Evolutionary conservation across 106 monocot genomes (phyloP).

Genomic region (Acanthochlamys bracteata): DNA sequence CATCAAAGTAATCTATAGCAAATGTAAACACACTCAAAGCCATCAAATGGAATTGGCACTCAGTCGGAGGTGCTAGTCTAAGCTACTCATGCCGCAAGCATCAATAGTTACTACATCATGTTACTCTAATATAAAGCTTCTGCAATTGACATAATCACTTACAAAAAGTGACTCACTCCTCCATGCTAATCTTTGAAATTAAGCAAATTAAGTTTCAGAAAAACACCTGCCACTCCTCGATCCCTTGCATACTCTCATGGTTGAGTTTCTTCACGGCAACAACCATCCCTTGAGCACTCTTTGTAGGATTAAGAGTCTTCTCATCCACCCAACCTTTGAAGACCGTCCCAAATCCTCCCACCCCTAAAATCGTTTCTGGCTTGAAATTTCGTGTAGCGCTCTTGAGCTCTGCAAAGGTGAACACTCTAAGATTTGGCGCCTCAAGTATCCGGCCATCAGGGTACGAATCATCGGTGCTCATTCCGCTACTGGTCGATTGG

Average conservation of each 20-base stretch:
- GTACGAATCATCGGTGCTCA: slow-evolving; percentile 2
- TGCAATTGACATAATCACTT: no score
- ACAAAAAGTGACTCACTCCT: no score
- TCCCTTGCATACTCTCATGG: slow-evolving; percentile 54
- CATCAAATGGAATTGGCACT: no score
- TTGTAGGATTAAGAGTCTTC: slow-evolving; percentile 35
- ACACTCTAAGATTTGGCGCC: slow-evolving; percentile 32
- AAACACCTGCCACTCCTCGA: slow-evolving; percentile 77
- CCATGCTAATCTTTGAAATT: no score
- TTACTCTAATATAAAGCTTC: no score
- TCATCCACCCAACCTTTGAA: slow-evolving; percentile 71
- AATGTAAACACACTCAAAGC: no score
- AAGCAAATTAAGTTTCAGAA: no score
- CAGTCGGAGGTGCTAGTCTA: no score
- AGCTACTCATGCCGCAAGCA: no score
- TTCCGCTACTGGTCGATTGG: slow-evolving; percentile 16
- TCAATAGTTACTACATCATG: no score
- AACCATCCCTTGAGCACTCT: slow-evolving; percentile 32
- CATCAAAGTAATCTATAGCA: no score
- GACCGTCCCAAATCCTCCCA: slow-evolving; percentile 65
- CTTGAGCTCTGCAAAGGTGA: slow-evolving; percentile 39
- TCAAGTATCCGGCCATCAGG: slow-evolving; percentile 35
- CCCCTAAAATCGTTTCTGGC: slow-evolving; percentile 43
- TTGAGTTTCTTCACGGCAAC: slow-evolving; percentile 69
- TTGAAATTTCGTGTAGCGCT: slow-evolving; percentile 57